Evolutionary conservation across 2,329 filamentous ascomycete species (phyloP).

Genomic region (Fusarium sp.): DNA sequence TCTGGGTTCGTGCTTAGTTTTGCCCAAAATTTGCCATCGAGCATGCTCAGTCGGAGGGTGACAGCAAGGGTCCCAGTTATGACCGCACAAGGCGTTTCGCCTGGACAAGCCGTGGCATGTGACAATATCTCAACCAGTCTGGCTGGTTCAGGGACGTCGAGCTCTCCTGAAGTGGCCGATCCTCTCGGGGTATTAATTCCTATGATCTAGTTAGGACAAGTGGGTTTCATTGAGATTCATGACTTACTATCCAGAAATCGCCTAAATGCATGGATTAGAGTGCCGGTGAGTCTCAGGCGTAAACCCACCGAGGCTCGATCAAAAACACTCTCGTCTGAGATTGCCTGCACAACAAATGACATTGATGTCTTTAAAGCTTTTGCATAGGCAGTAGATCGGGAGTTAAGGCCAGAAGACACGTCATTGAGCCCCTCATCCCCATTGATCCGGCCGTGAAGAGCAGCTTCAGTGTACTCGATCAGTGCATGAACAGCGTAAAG

Average conservation of each 20-base stretch:
- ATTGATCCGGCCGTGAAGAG: constrained; percentile 51
- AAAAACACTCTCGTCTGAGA: constrained; percentile 71
- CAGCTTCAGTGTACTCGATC: constrained; percentile 69
- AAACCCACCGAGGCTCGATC: constrained; percentile 50
- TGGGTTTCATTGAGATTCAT: not conserved
- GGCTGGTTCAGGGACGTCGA: constrained; percentile 39
- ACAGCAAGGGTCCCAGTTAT: constrained; percentile 48
- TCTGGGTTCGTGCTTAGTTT: constrained; percentile 39
- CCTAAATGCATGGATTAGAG: constrained; percentile 50
- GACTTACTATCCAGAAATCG: constrained; percentile 49
- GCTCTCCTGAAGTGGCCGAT: constrained; percentile 10
- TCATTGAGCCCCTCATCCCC: constrained; percentile 14
- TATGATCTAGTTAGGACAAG: constrained; percentile 25
- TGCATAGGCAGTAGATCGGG: constrained; percentile 47
- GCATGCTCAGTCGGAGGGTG: constrained; percentile 50
- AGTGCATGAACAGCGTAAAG: constrained; percentile 82
- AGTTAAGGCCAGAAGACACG: constrained; percentile 24
- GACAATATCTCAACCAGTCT: constrained; percentile 50
- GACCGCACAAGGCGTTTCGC: constrained; percentile 47
- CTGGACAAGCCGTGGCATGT: constrained; percentile 38
- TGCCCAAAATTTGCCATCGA: constrained; percentile 50
- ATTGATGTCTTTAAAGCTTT: constrained; percentile 63
- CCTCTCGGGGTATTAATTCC: constrained; percentile 33
- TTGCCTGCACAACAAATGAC: constrained; percentile 71
- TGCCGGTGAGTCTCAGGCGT: constrained; percentile 48